Base-by-base conservation (phyloP, 78 protist genomes). In the slime mould (Dictyostelium discoideum) region DNA sequence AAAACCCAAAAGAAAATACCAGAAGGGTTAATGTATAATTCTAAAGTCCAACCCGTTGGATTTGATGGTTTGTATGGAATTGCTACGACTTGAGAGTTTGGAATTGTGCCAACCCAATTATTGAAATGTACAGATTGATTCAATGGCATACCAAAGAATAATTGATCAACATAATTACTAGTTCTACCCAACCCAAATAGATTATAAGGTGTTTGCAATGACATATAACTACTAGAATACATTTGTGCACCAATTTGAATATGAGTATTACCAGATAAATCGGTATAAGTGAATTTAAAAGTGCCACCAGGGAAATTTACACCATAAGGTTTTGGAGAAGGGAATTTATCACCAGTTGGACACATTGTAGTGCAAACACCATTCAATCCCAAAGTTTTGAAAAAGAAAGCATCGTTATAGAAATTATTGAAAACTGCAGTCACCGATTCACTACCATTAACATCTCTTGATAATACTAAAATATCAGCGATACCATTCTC, bases 331-430 rank as follows among this genome's bases (percentile, higher is more conserved):
- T 96, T 83, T 22, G 93, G 93, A 20, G 44, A 22, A 5, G 97
- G 88, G 84, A 96, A 89, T 39, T 85, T 90, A 0, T 76, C 60
- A 11, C 89, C 85, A 20, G 74, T 84, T 20, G 93, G 88, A 40
- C 97, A 96, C 97, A 93, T 87, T 7, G 89, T 85, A 6, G 92
- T 74, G 24, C 97, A 96, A 20, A 92, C 96, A 10, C 97, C 97
- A 42, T 96, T 96, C 13, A 96, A 67, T 46, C 97, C 97, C 1
- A 86, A 46, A 0, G 97, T 87, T 46, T 96, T 96, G 89, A 96
- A 74, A 67, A 96, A 96, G 86, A 93, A 88, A 0, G 97, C 97
- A 73, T 96, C 97, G 13, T 92, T 87, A 26, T 89, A 78, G 37
- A 92, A 93, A 29, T 93, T 93, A 20, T 96, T 96, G 40, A 85